Conservation (phyloP, 352 stramenopile genomes). For the Phytophthora tentaculata region DNA sequence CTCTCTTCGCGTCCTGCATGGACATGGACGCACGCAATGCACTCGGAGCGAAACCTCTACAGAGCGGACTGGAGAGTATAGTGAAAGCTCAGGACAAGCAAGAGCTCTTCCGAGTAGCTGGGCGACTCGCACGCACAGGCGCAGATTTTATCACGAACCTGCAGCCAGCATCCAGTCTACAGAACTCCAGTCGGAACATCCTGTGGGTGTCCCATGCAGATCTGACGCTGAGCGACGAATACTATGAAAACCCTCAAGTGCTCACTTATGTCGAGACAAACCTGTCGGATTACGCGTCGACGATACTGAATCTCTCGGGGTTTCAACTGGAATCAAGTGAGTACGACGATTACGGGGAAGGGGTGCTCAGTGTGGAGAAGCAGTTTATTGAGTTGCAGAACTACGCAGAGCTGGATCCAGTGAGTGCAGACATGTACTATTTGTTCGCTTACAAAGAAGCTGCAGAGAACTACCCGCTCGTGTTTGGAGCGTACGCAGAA, state of each 20-base stretch:
- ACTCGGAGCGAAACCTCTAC: conserved; percentile 49
- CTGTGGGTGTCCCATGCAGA: conserved; percentile 77
- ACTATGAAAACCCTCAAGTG: conserved; percentile 85
- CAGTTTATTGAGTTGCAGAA: conserved; percentile 38
- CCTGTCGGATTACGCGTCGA: conserved; percentile 45
- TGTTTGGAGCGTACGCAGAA: conserved; percentile 58
- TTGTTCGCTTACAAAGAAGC: conserved; percentile 71
- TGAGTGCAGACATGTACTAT: conserved; percentile 63
- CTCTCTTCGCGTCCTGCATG: conserved; percentile 76
- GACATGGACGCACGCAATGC: conserved; percentile 52
- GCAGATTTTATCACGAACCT: conserved; percentile 83
- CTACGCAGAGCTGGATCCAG: conserved; percentile 31
- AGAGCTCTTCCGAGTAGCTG: conserved; percentile 50
- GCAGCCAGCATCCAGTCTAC: conserved; percentile 33
- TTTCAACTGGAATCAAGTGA: conserved; percentile 29
- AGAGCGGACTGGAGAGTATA: conserved; percentile 50
- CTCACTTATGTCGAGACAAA: conserved; percentile 42
- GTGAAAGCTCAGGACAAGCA: conserved; percentile 28
- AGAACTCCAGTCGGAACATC: conserved; percentile 76
- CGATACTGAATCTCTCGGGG: conserved; percentile 44
- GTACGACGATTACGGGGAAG: conserved; percentile 34
- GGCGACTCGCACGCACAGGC: conserved; percentile 47
- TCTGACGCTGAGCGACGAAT: conserved; percentile 83
- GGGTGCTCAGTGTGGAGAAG: conserved; percentile 35
- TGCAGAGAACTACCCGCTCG: conserved; percentile 47